A percentile compares a stretch with the other conserved stretches of the same genome.
Evolutionary conservation across 2,329 filamentous ascomycete genomes (phyloP).

Genomic region (Diaporthe batatas): DNA sequence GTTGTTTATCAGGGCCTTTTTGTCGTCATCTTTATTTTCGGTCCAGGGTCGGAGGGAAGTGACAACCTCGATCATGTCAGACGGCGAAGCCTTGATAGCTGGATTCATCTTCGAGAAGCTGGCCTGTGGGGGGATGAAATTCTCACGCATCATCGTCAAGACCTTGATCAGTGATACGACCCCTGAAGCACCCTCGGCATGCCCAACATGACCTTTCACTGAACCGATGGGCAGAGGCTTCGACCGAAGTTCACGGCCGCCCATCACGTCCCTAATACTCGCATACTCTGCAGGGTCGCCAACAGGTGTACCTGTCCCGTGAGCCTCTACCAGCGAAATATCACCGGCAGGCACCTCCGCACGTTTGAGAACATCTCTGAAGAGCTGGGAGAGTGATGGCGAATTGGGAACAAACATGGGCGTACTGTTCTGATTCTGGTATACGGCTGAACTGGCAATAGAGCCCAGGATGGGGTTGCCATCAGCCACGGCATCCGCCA

Average conservation of each 20-base stretch:
- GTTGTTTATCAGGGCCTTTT: conserved; percentile 56
- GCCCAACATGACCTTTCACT: conserved; percentile 56
- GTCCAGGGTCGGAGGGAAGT: background rate
- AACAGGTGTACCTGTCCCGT: conserved; percentile 59
- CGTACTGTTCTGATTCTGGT: conserved; percentile 56
- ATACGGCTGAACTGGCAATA: conserved; percentile 53
- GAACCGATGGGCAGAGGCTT: background rate
- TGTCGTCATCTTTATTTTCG: conserved; percentile 43
- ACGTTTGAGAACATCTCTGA: conserved; percentile 48
- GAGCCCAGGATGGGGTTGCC: conserved; percentile 58
- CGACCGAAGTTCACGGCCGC: background rate
- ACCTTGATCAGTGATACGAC: conserved; percentile 57
- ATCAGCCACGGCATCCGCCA: conserved; percentile 60
- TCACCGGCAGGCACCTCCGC: conserved; percentile 44
- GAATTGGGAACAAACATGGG: conserved; percentile 48
- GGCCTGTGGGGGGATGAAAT: conserved; percentile 60
- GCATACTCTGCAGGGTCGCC: conserved; percentile 53
- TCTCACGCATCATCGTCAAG: conserved; percentile 58
- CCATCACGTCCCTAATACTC: conserved; percentile 50
- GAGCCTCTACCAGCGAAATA: conserved; percentile 53
- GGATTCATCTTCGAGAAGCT: conserved; percentile 60
- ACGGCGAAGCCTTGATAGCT: conserved; percentile 51
- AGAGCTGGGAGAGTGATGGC: conserved; percentile 48
- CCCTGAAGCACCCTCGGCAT: conserved; percentile 59
- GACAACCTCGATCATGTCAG: conserved; percentile 43